phyloP scores from a whole-genome alignment of 805 yeast species.

The Suhomyces faveliae region DNA sequence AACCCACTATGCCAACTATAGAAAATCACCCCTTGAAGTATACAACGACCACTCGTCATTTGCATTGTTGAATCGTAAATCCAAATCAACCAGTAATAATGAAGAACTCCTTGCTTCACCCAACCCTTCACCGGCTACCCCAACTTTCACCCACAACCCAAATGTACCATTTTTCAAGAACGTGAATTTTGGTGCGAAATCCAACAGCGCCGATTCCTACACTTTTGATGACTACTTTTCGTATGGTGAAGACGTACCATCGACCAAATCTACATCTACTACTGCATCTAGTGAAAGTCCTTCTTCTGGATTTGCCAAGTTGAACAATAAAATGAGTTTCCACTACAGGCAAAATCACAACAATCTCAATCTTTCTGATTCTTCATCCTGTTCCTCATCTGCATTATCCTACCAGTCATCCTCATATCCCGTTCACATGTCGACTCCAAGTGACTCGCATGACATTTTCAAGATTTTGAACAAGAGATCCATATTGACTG shows the following conservation, averaged over 20 bases:
- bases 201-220: slow-evolving; percentile 16
- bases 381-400: slow-evolving; percentile 5
- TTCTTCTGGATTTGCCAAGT: slow-evolving; percentile 1
- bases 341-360: slow-evolving; percentile 35
- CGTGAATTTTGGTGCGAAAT: slow-evolving; percentile 34
- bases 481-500: slow-evolving; percentile 35
- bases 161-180: slow-evolving; percentile 36
- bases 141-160: slow-evolving; percentile 6
- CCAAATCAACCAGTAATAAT: neutral
- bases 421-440: neutral
- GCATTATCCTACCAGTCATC: neutral
- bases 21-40: slow-evolving; percentile 30
- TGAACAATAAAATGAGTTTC: slow-evolving; percentile 31
- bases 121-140: slow-evolving; percentile 10
- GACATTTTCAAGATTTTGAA: slow-evolving; percentile 36
- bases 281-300: slow-evolving; percentile 7
- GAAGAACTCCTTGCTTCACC: slow-evolving; percentile 3
- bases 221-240: slow-evolving; percentile 36
- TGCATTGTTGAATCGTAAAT: slow-evolving; percentile 26
- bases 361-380: slow-evolving; percentile 31
- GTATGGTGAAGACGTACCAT: slow-evolving; percentile 24
- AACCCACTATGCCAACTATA: slow-evolving; percentile 26
- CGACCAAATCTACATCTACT: slow-evolving; percentile 3
- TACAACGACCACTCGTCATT: slow-evolving; percentile 35
- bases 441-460: slow-evolving; percentile 15